Conservation (phyloP, 2,329 filamentous ascomycete species). For the Magnaporthiopsis incrustans region DNA sequence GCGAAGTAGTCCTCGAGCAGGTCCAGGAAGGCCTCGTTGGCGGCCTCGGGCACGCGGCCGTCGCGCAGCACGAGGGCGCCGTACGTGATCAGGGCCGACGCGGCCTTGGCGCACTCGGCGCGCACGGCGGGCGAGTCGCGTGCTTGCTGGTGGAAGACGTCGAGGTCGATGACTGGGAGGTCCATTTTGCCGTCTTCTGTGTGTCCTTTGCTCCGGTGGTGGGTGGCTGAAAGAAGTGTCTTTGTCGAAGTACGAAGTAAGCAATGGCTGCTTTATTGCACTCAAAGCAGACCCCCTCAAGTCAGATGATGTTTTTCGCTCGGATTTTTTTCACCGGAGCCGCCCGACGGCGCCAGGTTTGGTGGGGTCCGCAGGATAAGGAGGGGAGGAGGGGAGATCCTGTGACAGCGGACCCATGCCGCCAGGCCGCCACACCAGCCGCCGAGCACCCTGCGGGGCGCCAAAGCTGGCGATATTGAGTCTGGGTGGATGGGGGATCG, state of each 20-base stretch:
- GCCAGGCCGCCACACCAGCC: not conserved
- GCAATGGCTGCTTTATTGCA: not conserved
- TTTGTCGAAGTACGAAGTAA: not conserved
- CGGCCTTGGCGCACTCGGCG: slow-evolving; percentile 45
- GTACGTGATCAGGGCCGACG: slow-evolving; percentile 49
- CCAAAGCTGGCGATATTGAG: too few species aligned
- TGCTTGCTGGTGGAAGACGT: slow-evolving; percentile 42
- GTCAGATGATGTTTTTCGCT: not conserved
- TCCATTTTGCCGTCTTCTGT: slow-evolving; percentile 33
- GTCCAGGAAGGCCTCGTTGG: slow-evolving; percentile 51
- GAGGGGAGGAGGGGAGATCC: too few species aligned
- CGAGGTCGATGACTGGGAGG: slow-evolving; percentile 51
- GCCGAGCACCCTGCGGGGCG: not conserved
- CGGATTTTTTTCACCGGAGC: not conserved
- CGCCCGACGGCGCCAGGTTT: not conserved
- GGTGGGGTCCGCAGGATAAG: not conserved
- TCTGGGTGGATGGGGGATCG: not conserved
- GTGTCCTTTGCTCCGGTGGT: not conserved
- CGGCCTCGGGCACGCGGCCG: slow-evolving; percentile 45
- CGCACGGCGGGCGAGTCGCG: slow-evolving; percentile 34
- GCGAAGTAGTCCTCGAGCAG: slow-evolving; percentile 59
- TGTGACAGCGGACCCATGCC: not conserved
- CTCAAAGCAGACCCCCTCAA: not conserved
- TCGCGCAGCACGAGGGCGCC: slow-evolving; percentile 54
- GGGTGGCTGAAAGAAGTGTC: not conserved